Conservation (phyloP, 768 basidiomycete species). For the Naganishia vaughanmartiniae region DNA sequence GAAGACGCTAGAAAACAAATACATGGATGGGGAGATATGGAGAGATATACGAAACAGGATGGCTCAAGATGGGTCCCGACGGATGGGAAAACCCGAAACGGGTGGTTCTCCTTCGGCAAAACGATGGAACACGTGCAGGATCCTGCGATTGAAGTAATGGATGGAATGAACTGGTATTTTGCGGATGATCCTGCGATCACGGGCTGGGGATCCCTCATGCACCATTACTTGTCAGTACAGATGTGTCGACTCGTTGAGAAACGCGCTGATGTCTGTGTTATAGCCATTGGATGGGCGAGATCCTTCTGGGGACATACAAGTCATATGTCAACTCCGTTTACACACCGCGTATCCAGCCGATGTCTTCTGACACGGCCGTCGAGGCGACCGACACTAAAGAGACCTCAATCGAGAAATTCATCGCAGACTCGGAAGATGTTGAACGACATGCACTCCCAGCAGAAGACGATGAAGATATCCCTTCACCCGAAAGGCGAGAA, state of each 20-base stretch:
- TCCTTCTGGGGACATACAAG: constrained; percentile 26
- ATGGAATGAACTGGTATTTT: constrained; percentile 25
- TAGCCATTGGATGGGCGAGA: constrained; percentile 29
- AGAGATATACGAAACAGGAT: constrained; percentile 5
- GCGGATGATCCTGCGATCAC: constrained; percentile 28
- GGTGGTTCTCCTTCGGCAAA: background rate
- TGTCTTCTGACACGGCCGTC: background rate
- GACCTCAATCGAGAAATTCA: background rate
- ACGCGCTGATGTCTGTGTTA: background rate
- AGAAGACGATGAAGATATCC: background rate
- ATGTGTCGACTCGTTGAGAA: background rate
- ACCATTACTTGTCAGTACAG: constrained; percentile 31
- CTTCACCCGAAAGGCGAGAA: background rate
- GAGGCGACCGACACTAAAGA: background rate
- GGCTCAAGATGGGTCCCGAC: background rate
- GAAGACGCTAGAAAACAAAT: constrained; percentile 19
- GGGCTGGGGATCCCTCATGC: constrained; percentile 32
- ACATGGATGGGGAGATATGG: background rate
- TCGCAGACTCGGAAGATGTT: background rate
- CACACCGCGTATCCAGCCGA: background rate
- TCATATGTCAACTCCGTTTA: constrained; percentile 12
- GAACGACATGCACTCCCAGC: background rate
- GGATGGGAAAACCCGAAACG: too few relatives aligned
- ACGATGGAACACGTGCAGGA: background rate
- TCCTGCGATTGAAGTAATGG: constrained; percentile 2